Percentiles rank a stretch among this genome's conserved stretches.
Evolutionary conservation across 371 early-diverging fungal genomes (phyloP).

Genomic region (Umbelopsis sp.): DNA sequence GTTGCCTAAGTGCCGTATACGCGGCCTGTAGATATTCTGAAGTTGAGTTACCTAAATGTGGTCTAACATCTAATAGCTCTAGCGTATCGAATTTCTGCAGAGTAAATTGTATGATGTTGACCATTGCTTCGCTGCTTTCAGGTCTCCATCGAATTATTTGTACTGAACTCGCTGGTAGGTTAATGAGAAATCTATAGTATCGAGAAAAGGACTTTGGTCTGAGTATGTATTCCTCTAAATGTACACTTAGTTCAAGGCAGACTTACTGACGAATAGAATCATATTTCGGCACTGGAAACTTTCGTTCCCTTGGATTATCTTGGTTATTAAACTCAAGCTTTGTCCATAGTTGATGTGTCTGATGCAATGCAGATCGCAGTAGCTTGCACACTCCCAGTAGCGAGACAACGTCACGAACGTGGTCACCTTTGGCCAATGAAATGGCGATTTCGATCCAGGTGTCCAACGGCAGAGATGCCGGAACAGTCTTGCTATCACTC

Average conservation of each 20-base stretch:
- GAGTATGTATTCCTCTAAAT: no score
- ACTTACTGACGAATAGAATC: no score
- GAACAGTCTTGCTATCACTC: background rate
- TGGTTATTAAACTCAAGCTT: background rate
- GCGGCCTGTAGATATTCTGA: background rate
- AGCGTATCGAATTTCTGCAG: background rate
- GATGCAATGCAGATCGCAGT: background rate
- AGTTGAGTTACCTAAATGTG: background rate
- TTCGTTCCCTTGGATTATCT: background rate
- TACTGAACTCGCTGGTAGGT: background rate
- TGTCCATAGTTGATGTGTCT: background rate
- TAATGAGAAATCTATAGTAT: background rate
- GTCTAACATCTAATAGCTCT: background rate
- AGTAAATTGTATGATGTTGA: background rate
- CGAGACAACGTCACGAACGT: background rate
- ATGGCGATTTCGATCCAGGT: slow-evolving; percentile 8
- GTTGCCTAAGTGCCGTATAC: background rate
- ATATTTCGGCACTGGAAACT: background rate
- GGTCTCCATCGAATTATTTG: slow-evolving; percentile 1
- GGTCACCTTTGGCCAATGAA: background rate
- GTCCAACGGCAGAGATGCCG: background rate
- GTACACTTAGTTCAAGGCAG: no score
- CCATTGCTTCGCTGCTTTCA: background rate
- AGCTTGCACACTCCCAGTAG: background rate
- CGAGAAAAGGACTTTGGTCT: no score